Conservation (phyloP, 805 yeast species). For the Pichia ethanolica region DNA sequence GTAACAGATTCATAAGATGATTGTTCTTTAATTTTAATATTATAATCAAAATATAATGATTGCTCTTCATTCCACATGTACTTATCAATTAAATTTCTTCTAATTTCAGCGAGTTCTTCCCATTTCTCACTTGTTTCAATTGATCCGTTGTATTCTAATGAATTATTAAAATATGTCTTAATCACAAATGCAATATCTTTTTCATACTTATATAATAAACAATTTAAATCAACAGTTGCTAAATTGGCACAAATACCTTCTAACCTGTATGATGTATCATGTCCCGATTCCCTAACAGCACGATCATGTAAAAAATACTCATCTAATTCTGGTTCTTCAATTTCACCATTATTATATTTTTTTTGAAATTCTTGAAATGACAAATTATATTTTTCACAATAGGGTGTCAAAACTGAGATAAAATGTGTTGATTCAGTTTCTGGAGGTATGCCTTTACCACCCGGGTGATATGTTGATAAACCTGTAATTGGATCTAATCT, state of each 20-base stretch:
- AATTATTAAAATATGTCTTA: conserved; percentile 45
- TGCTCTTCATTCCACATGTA: conserved; percentile 80
- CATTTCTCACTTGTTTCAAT: conserved; percentile 44
- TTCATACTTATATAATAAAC: conserved; percentile 85
- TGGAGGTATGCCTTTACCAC: conserved; percentile 91
- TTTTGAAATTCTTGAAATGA: conserved; percentile 56
- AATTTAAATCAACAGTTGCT: conserved; percentile 86
- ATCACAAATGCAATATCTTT: conserved; percentile 67
- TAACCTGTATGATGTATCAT: conserved; percentile 85
- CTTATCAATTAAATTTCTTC: conserved; percentile 52
- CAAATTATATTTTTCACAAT: conserved; percentile 52
- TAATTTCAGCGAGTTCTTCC: conserved; percentile 45
- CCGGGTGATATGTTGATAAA: conserved; percentile 83
- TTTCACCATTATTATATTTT: conserved; percentile 57
- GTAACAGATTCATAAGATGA: conserved; percentile 79
- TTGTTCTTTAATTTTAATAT: conserved; percentile 48
- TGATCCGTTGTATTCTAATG: conserved; percentile 37
- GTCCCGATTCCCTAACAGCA: conserved; percentile 94
- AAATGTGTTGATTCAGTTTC: conserved; percentile 93
- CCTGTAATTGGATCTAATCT: conserved; percentile 70
- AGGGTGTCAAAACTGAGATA: conserved; percentile 59
- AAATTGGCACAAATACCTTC: conserved; percentile 85
- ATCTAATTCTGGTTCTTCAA: conserved; percentile 76
- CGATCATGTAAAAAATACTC: conserved; percentile 86
- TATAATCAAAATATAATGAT: conserved; percentile 79